Percentiles rank a stretch among this genome's conserved stretches.
phyloP scores from a whole-genome alignment of 176 grass and related monocot species.

The Microstegium vimineum region DNA sequence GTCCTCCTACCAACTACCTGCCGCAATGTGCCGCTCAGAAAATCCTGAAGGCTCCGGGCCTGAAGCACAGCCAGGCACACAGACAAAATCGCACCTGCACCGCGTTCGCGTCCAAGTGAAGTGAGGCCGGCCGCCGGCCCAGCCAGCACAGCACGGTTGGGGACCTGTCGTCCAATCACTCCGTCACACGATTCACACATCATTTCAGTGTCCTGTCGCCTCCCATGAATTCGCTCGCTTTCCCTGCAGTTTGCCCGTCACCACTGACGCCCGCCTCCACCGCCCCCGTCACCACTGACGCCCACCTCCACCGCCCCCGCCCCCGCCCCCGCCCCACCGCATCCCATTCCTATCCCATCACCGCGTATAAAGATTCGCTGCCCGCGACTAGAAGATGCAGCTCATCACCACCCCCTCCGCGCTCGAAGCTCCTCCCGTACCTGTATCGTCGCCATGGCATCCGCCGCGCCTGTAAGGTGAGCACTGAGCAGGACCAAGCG shows the following conservation, averaged over 20 bases:
- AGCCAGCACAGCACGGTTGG: no score
- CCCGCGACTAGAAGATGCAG: neutral
- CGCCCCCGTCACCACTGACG: conserved; percentile 21
- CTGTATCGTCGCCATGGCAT: conserved; percentile 36
- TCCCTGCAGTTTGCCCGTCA: conserved; percentile 8
- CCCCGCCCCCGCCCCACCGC: neutral
- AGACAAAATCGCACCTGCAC: neutral
- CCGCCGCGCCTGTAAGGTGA: conserved; percentile 31
- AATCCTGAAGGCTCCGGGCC: neutral
- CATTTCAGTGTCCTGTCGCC: no score
- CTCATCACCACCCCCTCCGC: neutral
- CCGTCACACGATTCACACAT: neutral
- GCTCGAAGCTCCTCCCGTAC: neutral
- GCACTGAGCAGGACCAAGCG: neutral
- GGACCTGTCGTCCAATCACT: neutral
- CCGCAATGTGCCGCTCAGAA: neutral
- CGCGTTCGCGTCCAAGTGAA: conserved; percentile 33
- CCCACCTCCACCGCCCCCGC: neutral
- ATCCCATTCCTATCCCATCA: neutral
- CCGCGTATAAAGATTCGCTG: conserved; percentile 22
- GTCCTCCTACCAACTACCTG: no score
- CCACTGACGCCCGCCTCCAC: conserved; percentile 26
- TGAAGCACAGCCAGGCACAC: neutral
- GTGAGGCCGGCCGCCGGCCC: neutral
- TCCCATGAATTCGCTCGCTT: conserved; percentile 30